Evolutionary conservation across 495 filamentous ascomycete species (phyloP).

Genomic region (Thermochaetoides thermophila): DNA sequence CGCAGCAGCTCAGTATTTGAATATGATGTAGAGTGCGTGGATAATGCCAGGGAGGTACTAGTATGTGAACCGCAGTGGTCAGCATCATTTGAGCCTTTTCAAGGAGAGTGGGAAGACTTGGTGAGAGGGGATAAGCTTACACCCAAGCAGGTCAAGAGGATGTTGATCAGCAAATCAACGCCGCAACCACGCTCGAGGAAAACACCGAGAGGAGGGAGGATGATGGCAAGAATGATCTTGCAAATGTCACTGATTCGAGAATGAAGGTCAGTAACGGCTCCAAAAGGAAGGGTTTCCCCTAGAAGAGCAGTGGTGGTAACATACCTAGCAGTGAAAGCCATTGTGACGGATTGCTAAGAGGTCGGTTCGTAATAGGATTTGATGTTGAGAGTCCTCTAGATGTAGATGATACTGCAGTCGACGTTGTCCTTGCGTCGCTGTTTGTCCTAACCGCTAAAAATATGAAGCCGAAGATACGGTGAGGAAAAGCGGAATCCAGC

Average conservation of each 20-base stretch:
- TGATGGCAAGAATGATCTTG: conserved; percentile 81
- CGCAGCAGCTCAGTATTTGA: conserved; percentile 36
- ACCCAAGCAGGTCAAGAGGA: conserved; percentile 72
- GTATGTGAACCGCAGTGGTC: neutral
- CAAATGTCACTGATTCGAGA: conserved; percentile 53
- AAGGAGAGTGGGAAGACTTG: neutral
- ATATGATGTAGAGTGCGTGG: conserved; percentile 45
- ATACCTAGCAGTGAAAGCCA: conserved; percentile 5
- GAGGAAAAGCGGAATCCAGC: no score
- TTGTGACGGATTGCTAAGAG: neutral
- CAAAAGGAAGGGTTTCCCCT: neutral
- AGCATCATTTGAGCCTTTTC: neutral
- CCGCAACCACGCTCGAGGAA: conserved; percentile 83
- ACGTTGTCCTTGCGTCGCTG: no score
- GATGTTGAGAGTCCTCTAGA: no score
- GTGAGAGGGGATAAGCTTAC: conserved; percentile 29
- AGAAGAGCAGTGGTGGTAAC: neutral
- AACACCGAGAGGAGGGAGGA: conserved; percentile 79
- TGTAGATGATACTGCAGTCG: no score
- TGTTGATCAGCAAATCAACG: conserved; percentile 80
- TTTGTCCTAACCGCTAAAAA: no score
- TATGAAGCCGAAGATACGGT: conserved; percentile 1
- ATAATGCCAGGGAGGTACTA: conserved; percentile 46
- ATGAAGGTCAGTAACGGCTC: conserved; percentile 1
- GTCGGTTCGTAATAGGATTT: no score